These are phyloP conservation scores for Aspergillus diversus DNA, from an alignment of 495 filamentous ascomycete genomes.

Conservation along the genomic window DNA sequence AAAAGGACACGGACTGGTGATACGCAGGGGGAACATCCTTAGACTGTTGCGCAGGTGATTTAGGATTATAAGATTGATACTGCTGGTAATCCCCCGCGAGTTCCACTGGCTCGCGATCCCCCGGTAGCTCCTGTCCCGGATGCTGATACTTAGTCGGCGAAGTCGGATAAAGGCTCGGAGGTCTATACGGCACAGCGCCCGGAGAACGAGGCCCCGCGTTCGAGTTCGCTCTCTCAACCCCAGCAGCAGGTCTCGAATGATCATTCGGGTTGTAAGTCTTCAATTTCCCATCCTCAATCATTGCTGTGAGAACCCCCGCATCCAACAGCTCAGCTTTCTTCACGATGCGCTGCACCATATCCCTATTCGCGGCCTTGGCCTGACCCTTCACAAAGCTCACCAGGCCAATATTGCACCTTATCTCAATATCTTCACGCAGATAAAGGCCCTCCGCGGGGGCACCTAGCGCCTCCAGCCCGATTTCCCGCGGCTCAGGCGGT, in stretches of 20 bases:
- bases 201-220: too few relatives aligned
- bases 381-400: conserved; percentile 74
- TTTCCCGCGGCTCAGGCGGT: conserved; percentile 45
- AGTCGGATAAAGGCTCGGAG: too few relatives aligned
- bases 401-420: conserved; percentile 75
- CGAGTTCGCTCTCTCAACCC: too few relatives aligned
- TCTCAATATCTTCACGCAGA: conserved; percentile 74
- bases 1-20: too few relatives aligned
- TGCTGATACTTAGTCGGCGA: too few relatives aligned
- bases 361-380: conserved; percentile 68
- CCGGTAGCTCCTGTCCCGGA: too few relatives aligned
- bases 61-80: too few relatives aligned
- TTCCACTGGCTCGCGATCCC: too few relatives aligned
- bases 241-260: conserved; percentile 2
- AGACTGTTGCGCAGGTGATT: too few relatives aligned
- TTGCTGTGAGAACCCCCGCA: conserved; percentile 32
- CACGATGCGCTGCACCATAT: conserved; percentile 66
- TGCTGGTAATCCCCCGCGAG: too few relatives aligned
- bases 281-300: conserved; percentile 33
- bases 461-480: not conserved
- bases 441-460: conserved; percentile 57
- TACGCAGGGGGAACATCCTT: too few relatives aligned
- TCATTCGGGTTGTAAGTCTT: conserved; percentile 36
- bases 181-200: too few relatives aligned
- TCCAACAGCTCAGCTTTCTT: conserved; percentile 56